These are phyloP conservation scores for Comarum palustre DNA, from an alignment of 306 rosid species.

Conservation along the genomic window DNA sequence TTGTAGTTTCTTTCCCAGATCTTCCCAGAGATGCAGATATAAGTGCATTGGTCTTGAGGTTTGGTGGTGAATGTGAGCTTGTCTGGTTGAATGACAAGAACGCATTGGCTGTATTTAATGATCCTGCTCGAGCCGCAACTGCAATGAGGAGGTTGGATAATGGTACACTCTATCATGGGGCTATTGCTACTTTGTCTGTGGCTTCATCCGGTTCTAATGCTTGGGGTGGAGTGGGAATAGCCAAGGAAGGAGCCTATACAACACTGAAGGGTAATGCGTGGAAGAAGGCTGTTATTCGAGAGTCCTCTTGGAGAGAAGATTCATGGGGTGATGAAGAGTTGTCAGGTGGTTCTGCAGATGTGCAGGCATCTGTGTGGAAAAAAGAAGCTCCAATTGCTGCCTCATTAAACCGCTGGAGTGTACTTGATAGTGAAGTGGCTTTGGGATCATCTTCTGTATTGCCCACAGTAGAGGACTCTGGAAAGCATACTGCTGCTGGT, in stretches of 20 bases:
- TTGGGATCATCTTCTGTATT: constrained; percentile 42
- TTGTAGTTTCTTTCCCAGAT: constrained; percentile 85
- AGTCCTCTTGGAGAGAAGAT: constrained; percentile 62
- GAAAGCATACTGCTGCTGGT: constrained; percentile 7
- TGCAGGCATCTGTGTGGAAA: constrained; percentile 62
- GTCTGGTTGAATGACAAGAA: constrained; percentile 95
- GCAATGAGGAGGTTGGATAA: constrained; percentile 98
- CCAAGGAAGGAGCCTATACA: constrained; percentile 46
- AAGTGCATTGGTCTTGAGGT: constrained; percentile 80
- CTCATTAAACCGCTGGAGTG: constrained; percentile 63
- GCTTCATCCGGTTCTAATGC: constrained; percentile 50
- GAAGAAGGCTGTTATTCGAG: constrained; percentile 68
- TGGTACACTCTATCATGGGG: constrained; percentile 74
- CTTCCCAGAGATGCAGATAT: constrained; percentile 89
- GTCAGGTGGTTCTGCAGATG: constrained; percentile 45
- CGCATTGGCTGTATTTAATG: constrained; percentile 80
- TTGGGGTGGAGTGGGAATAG: constrained; percentile 58
- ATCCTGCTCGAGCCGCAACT: constrained; percentile 93
- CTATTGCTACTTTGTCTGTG: constrained; percentile 39
- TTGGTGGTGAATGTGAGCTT: constrained; percentile 94
- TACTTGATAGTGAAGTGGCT: constrained; percentile 49
- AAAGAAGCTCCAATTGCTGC: constrained; percentile 68
- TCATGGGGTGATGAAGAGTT: constrained; percentile 68
- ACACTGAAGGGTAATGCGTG: constrained; percentile 56
- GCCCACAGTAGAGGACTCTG: constrained; percentile 19